Conservation (phyloP, 495 filamentous ascomycete genomes). For the Talaromyces ruber region DNA sequence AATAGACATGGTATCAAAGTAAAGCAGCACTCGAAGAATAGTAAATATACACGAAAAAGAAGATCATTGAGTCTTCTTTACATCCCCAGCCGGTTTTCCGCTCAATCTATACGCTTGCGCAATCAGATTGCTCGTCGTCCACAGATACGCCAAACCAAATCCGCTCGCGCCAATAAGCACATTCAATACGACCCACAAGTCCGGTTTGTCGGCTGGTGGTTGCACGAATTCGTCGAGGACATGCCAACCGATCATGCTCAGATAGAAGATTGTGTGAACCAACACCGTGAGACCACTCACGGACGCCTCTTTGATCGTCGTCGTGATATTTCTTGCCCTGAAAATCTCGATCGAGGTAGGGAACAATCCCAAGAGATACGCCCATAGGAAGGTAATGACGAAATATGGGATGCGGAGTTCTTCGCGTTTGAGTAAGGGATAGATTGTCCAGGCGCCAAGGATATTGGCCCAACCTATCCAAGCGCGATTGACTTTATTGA, state of each 20-base stretch:
- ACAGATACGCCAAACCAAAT: slow-evolving; percentile 80
- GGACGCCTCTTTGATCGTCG: slow-evolving; percentile 27
- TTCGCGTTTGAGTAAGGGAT: slow-evolving; percentile 78
- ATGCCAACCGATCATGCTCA: slow-evolving; percentile 72
- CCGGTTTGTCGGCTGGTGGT: slow-evolving; percentile 69
- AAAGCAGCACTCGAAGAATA: neutral
- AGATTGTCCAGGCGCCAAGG: slow-evolving; percentile 89
- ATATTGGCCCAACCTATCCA: slow-evolving; percentile 94
- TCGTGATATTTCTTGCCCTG: slow-evolving; percentile 27
- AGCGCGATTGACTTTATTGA: slow-evolving; percentile 64
- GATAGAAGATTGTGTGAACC: slow-evolving; percentile 67
- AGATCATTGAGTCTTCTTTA: slow-evolving; percentile 33
- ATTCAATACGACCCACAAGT: slow-evolving; percentile 89
- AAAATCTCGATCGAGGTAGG: slow-evolving; percentile 65
- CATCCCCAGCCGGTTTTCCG: slow-evolving; percentile 17
- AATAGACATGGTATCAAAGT: neutral
- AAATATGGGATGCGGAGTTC: slow-evolving; percentile 76
- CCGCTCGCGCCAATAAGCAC: slow-evolving; percentile 76
- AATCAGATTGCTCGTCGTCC: slow-evolving; percentile 72
- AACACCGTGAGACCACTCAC: slow-evolving; percentile 49
- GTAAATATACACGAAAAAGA: neutral
- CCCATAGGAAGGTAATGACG: slow-evolving; percentile 78
- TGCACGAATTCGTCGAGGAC: slow-evolving; percentile 55
- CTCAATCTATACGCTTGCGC: slow-evolving; percentile 42
- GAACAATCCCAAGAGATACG: slow-evolving; percentile 80